Evolutionary conservation across 148 eudicot species (phyloP).

Genomic region (Silene uniflora): DNA sequence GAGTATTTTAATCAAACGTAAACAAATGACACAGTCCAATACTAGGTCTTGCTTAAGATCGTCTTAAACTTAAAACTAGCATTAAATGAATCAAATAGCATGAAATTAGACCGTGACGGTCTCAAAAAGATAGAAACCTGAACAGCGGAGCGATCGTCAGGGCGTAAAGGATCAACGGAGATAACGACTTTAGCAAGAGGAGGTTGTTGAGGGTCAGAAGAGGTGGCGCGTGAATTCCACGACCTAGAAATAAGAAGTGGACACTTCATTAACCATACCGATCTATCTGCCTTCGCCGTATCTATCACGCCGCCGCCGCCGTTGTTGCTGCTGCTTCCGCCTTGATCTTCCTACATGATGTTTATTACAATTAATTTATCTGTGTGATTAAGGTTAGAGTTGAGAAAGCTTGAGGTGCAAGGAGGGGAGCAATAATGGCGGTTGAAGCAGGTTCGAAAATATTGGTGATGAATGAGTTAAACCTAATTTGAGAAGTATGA

Average conservation of each 20-base stretch:
- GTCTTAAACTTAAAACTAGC: too few species aligned
- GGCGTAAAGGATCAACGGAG: conserved; percentile 73
- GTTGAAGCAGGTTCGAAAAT: too few species aligned
- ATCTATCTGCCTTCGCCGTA: conserved; percentile 50
- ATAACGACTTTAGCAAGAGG: conserved; percentile 70
- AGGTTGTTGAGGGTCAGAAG: conserved; percentile 37
- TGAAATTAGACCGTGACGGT: too few species aligned
- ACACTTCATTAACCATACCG: conserved; percentile 94
- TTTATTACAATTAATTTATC: neutral
- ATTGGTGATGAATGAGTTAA: too few species aligned
- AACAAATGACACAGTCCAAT: too few species aligned
- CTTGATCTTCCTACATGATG: conserved; percentile 63
- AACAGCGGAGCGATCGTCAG: conserved; percentile 45
- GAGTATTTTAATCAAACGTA: too few species aligned
- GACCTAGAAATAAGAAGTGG: conserved; percentile 70
- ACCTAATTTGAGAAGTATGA: too few species aligned
- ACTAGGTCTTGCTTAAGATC: too few species aligned
- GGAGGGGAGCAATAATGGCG: too few species aligned
- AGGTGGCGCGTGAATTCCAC: conserved; percentile 60
- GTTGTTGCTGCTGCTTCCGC: conserved; percentile 17
- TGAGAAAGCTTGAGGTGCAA: too few species aligned
- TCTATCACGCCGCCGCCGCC: conserved; percentile 35
- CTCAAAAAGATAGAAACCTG: conserved; percentile 12
- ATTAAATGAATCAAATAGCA: too few species aligned
- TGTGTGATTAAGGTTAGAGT: too few species aligned